phyloP scores from a whole-genome alignment of 305 asterid genomes.

The Fraxinus sp. region DNA sequence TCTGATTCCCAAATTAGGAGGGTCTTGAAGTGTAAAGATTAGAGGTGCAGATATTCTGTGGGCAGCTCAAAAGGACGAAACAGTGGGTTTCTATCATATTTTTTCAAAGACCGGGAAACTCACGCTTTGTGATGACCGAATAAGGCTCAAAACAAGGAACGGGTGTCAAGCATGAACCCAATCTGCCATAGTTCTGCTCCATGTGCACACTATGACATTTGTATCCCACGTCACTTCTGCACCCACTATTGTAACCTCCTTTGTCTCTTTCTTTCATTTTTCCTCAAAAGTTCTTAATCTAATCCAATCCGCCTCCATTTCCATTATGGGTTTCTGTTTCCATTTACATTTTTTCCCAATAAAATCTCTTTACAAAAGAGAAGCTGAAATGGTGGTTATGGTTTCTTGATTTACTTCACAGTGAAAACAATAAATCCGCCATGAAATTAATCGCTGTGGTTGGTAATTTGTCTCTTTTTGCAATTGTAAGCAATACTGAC shows the following conservation, averaged over 20 bases:
- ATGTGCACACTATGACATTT: background rate
- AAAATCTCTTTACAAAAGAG: background rate
- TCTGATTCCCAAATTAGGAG: constrained; percentile 27
- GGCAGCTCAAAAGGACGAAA: background rate
- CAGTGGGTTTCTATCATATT: constrained; percentile 20
- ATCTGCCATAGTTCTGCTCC: constrained; percentile 22
- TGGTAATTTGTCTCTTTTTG: background rate
- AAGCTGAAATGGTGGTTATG: background rate
- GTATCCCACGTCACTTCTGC: background rate
- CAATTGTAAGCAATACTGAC: too few species aligned
- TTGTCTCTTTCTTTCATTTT: constrained; percentile 29
- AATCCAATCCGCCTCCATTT: background rate
- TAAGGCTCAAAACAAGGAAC: constrained; percentile 31
- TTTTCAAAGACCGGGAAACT: constrained; percentile 25
- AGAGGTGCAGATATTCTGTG: constrained; percentile 20
- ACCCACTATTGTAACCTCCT: constrained; percentile 25
- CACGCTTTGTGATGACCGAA: constrained; percentile 29
- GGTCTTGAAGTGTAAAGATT: background rate
- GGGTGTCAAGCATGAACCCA: constrained; percentile 38
- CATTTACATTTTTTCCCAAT: background rate
- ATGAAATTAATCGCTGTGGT: background rate
- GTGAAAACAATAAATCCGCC: background rate
- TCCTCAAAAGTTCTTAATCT: background rate
- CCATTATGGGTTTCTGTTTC: background rate
- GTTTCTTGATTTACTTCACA: background rate